phyloP scores from a whole-genome alignment of 2,329 filamentous ascomycete genomes.

The Aureobasidium leucospermi region DNA sequence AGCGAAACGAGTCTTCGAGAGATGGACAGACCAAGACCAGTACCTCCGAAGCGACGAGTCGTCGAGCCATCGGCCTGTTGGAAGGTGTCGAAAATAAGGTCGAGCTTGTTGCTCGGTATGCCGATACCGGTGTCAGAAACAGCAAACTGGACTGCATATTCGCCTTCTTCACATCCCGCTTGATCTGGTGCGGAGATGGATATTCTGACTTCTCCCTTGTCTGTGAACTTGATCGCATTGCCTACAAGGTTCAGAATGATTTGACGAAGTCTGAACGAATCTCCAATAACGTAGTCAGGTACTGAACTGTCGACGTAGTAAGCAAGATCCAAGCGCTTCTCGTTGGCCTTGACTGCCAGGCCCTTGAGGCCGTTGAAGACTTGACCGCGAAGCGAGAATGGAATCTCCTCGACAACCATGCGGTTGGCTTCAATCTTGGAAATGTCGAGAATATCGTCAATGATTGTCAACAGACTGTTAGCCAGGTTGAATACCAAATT shows the following conservation, averaged over 20 bases:
- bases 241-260: constrained; percentile 96
- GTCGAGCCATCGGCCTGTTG: constrained; percentile 97
- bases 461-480: constrained; percentile 93
- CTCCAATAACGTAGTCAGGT: constrained; percentile 89
- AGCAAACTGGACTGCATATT: constrained; percentile 92
- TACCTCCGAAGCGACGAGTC: constrained; percentile 91
- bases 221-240: constrained; percentile 98
- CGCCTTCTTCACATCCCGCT: constrained; percentile 58
- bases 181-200: constrained; percentile 71
- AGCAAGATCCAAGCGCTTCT: constrained; percentile 85
- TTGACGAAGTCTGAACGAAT: constrained; percentile 91
- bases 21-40: constrained; percentile 86
- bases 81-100: constrained; percentile 97
- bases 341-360: constrained; percentile 92
- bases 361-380: constrained; percentile 98
- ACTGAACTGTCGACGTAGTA: constrained; percentile 91
- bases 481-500: constrained; percentile 96
- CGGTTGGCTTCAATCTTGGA: constrained; percentile 84
- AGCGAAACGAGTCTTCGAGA: constrained; percentile 91
- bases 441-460: constrained; percentile 69
- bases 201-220: constrained; percentile 90
- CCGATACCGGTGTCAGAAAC: constrained; percentile 96
- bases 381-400: constrained; percentile 85
- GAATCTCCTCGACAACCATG: constrained; percentile 98
- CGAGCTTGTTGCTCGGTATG: constrained; percentile 89